phyloP scores from a whole-genome alignment of 257 asterid genomes.

The Ophiorrhiza pumila region DNA sequence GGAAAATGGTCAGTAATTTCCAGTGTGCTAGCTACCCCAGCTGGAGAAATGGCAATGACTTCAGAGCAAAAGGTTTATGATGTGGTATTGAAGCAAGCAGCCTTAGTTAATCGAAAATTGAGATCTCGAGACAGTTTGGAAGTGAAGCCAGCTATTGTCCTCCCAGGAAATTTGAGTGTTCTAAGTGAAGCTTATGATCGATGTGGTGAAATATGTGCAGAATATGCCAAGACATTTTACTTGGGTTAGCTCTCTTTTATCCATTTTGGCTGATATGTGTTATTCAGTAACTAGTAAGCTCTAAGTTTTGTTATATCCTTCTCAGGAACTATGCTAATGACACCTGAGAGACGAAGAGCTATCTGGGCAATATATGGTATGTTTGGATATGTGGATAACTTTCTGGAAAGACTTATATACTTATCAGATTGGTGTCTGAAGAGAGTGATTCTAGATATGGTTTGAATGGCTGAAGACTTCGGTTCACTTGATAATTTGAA shows the following conservation, averaged over 20 bases:
- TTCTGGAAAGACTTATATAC: background rate
- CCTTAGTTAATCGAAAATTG: conserved; percentile 63
- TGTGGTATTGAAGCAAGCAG: conserved; percentile 90
- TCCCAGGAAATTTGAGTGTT: conserved; percentile 62
- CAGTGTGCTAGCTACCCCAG: conserved; percentile 57
- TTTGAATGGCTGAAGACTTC: background rate
- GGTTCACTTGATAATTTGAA: background rate
- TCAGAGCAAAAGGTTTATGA: conserved; percentile 95
- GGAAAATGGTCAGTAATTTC: conserved; percentile 41
- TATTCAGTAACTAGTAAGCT: conserved; percentile 4
- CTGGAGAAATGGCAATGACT: conserved; percentile 63
- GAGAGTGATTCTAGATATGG: background rate
- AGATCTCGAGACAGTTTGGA: conserved; percentile 43
- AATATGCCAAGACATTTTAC: conserved; percentile 96
- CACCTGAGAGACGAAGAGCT: conserved; percentile 90
- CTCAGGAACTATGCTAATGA: conserved; percentile 89
- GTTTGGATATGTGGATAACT: conserved; percentile 12
- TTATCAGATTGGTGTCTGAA: background rate
- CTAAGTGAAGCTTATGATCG: conserved; percentile 93
- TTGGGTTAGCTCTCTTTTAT: conserved; percentile 61
- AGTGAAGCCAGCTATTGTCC: conserved; percentile 62
- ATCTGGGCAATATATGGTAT: conserved; percentile 99
- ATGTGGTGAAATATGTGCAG: conserved; percentile 93
- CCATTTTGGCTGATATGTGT: conserved; percentile 17
- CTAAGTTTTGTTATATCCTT: conserved; percentile 24